phyloP scores from a whole-genome alignment of 805 yeast species.

The Starmerella floris region DNA sequence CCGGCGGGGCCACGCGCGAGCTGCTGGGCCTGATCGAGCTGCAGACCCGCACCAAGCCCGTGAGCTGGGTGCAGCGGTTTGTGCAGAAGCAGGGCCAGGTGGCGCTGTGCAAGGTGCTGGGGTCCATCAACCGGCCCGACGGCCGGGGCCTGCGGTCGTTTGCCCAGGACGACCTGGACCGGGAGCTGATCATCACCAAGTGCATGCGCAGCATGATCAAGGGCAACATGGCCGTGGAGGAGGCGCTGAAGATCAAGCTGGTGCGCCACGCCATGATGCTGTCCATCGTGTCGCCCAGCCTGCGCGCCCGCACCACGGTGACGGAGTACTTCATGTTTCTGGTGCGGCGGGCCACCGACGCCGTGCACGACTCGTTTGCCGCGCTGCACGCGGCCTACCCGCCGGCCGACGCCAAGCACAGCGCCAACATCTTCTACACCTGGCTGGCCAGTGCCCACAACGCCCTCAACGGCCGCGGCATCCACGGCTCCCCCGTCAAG shows the following conservation, averaged over 20 bases:
- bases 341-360: conserved; percentile 39
- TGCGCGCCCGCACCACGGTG: conserved; percentile 64
- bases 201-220: conserved; percentile 66
- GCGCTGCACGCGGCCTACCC: background rate
- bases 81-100: conserved; percentile 66
- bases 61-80: conserved; percentile 68
- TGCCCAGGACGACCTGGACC: conserved; percentile 40
- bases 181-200: conserved; percentile 62
- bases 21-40: conserved; percentile 81
- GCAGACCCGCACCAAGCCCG: conserved; percentile 78
- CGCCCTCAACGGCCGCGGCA: conserved; percentile 74
- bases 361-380: conserved; percentile 42
- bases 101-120: conserved; percentile 55
- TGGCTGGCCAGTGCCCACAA: conserved; percentile 58
- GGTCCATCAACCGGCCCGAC: conserved; percentile 34
- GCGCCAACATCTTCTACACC: conserved; percentile 41
- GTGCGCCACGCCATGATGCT: conserved; percentile 52
- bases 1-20: conserved; percentile 43
- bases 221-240: conserved; percentile 46
- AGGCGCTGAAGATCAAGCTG: conserved; percentile 33
- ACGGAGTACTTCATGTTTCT: conserved; percentile 60
- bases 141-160: conserved; percentile 15
- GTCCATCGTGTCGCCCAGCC: conserved; percentile 59
- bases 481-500: conserved; percentile 81
- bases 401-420: conserved; percentile 22